Percentiles rank a stretch among this genome's conserved stretches.
These are phyloP conservation scores for Plasmodium adleri DNA, from an alignment of 169 alveolate genomes.

Conservation along the genomic window DNA sequence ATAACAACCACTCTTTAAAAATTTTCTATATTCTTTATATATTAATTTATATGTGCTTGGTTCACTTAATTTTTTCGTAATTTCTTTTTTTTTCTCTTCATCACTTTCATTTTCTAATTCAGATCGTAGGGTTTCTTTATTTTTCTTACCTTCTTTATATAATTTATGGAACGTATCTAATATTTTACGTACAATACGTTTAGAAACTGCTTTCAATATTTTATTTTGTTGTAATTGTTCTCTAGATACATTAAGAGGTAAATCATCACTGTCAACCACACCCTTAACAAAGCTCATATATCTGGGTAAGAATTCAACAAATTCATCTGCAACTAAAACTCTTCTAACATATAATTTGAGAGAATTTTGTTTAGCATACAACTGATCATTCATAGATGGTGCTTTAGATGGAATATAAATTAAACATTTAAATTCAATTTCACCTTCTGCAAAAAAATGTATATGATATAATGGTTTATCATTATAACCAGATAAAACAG, in stretches of 20 bases:
- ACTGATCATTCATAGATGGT: slow-evolving; percentile 94
- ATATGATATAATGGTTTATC: slow-evolving; percentile 97
- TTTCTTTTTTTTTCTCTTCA: slow-evolving; percentile 87
- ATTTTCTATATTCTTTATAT: slow-evolving; percentile 93
- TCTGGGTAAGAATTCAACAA: slow-evolving; percentile 95
- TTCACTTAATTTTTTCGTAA: slow-evolving; percentile 85
- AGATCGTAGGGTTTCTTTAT: slow-evolving; percentile 84
- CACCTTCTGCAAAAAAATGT: slow-evolving; percentile 99
- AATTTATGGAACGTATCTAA: slow-evolving; percentile 94
- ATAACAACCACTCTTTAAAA: slow-evolving; percentile 95
- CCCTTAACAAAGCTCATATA: slow-evolving; percentile 95
- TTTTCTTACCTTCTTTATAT: slow-evolving; percentile 91
- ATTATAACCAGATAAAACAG: slow-evolving; percentile 95
- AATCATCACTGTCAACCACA: slow-evolving; percentile 96
- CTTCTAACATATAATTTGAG: slow-evolving; percentile 93
- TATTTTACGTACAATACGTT: slow-evolving; percentile 97
- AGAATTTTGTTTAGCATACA: slow-evolving; percentile 90
- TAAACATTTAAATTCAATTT: slow-evolving; percentile 97
- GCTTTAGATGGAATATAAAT: slow-evolving; percentile 96
- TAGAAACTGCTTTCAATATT: slow-evolving; percentile 94
- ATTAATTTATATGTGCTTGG: slow-evolving; percentile 88
- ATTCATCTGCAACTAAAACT: slow-evolving; percentile 95
- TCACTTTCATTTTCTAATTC: slow-evolving; percentile 88
- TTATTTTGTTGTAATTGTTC: slow-evolving; percentile 95
- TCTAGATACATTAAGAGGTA: slow-evolving; percentile 96